Percentiles rank a stretch among this genome's conserved stretches.
These are phyloP conservation scores for Talaromyces ruber DNA, from an alignment of 495 filamentous ascomycete species.

Conservation along the genomic window DNA sequence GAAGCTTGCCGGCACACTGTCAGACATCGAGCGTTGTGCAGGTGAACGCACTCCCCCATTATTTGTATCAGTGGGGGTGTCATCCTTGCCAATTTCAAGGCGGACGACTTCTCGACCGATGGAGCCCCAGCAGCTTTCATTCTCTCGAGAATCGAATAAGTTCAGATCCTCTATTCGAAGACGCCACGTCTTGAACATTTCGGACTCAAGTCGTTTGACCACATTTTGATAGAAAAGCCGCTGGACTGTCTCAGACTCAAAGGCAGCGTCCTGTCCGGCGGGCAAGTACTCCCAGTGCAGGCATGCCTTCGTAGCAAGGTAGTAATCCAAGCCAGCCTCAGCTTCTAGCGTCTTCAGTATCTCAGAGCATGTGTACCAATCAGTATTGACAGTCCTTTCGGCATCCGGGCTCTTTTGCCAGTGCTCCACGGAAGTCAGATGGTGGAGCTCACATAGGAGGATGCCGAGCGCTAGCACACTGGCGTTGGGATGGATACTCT, in stretches of 20 bases:
- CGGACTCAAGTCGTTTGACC: conserved; percentile 24
- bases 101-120: conserved; percentile 19
- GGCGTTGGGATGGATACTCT: conserved; percentile 22
- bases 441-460: conserved; percentile 27
- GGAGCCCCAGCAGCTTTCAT: conserved; percentile 18
- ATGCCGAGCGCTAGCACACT: conserved; percentile 25
- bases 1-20: conserved; percentile 5
- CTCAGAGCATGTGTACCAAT: conserved; percentile 21
- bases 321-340: conserved; percentile 23
- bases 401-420: conserved; percentile 13
- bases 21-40: conserved; percentile 8
- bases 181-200: conserved; percentile 23
- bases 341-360: conserved; percentile 19
- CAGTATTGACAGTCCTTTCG: conserved; percentile 17
- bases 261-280: conserved; percentile 16
- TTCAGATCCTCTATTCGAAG: conserved; percentile 21
- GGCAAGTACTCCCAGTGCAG: conserved; percentile 20
- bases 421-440: conserved; percentile 22
- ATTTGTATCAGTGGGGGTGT: conserved; percentile 8
- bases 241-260: conserved; percentile 20
- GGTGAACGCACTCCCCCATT: conserved; percentile 3
- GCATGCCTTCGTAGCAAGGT: conserved; percentile 26
- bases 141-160: conserved; percentile 19
- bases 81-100: conserved; percentile 11
- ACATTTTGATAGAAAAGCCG: conserved; percentile 26